A percentile compares a stretch with the other conserved stretches of the same genome.
phyloP scores from a whole-genome alignment of 768 basidiomycete species.

The Boletus rubropictus region DNA sequence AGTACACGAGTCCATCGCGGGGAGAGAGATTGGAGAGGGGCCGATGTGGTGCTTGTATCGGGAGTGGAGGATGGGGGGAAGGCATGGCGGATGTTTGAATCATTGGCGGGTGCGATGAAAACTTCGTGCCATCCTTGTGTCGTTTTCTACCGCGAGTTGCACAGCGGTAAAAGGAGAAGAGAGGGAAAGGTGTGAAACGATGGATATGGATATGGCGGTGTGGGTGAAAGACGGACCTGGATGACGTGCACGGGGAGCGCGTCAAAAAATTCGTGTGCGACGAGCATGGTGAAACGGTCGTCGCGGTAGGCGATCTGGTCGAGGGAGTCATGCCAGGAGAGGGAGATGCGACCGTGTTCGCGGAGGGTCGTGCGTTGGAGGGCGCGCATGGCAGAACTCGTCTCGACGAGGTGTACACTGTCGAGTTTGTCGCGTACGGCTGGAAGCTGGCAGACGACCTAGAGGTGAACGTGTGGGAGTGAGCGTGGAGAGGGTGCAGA shows the following conservation, averaged over 20 bases:
- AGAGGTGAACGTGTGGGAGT: not conserved
- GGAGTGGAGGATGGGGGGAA: constrained; percentile 16
- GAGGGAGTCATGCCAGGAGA: constrained; percentile 72
- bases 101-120: constrained; percentile 49
- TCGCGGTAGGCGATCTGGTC: constrained; percentile 53
- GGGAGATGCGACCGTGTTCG: constrained; percentile 29
- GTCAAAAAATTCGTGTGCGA: constrained; percentile 98
- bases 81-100: constrained; percentile 32
- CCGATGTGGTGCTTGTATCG: not conserved
- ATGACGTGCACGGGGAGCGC: constrained; percentile 89
- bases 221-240: constrained; percentile 46
- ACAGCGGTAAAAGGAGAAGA: too few relatives aligned
- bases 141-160: constrained; percentile 51
- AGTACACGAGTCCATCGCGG: constrained; percentile 60
- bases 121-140: constrained; percentile 83
- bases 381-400: constrained; percentile 58
- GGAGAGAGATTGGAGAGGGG: constrained; percentile 11
- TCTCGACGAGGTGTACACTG: constrained; percentile 77
- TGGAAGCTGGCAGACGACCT: constrained; percentile 52
- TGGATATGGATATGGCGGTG: too few relatives aligned
- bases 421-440: constrained; percentile 31
- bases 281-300: constrained; percentile 67
- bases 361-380: constrained; percentile 54
- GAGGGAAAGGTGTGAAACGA: not conserved
- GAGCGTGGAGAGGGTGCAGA: not conserved